Percentiles rank a stretch among this genome's conserved stretches.
These are phyloP conservation scores for Chlorella sp. DNA, from an alignment of 139 green algal species.

Conservation along the genomic window DNA sequence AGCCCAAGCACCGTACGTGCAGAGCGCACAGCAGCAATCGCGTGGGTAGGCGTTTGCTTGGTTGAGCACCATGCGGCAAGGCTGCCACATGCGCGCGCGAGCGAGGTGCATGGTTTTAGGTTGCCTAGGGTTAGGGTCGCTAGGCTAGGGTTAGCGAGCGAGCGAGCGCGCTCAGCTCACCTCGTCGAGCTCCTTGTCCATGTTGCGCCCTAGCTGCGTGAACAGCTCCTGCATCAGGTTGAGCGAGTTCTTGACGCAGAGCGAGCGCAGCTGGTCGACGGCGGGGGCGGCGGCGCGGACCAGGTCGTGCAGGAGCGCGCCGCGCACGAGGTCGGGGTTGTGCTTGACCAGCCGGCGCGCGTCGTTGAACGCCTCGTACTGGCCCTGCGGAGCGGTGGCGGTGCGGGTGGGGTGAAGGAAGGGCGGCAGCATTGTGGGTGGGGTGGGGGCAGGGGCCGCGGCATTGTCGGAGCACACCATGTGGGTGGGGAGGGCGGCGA, in stretches of 20 bases:
- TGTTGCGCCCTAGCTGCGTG: constrained; percentile 22
- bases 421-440: not conserved
- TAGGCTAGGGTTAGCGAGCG: too few species aligned
- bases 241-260: constrained; percentile 53
- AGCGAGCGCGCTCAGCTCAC: too few species aligned
- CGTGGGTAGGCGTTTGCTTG: too few species aligned
- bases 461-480: too few species aligned
- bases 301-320: constrained; percentile 49
- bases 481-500: too few species aligned
- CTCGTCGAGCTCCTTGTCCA: constrained; percentile 73
- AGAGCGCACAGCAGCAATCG: too few species aligned
- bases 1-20: too few species aligned
- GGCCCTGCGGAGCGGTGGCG: constrained; percentile 38
- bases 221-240: constrained; percentile 67
- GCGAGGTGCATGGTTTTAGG: too few species aligned
- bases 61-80: too few species aligned
- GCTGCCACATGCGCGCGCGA: too few species aligned
- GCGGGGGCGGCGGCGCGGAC: constrained; percentile 51
- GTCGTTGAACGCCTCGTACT: constrained; percentile 67
- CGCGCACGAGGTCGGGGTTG: constrained; percentile 39
- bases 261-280: constrained; percentile 63
- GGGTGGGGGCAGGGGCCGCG: too few species aligned
- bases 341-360: constrained; percentile 54
- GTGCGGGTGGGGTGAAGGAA: not conserved
- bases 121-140: too few species aligned